Evolutionary conservation across 2,329 filamentous ascomycete genomes (phyloP), one percentile per base, ranked within the genome.

Genomic region (Bipolaris victoriae): DNA sequence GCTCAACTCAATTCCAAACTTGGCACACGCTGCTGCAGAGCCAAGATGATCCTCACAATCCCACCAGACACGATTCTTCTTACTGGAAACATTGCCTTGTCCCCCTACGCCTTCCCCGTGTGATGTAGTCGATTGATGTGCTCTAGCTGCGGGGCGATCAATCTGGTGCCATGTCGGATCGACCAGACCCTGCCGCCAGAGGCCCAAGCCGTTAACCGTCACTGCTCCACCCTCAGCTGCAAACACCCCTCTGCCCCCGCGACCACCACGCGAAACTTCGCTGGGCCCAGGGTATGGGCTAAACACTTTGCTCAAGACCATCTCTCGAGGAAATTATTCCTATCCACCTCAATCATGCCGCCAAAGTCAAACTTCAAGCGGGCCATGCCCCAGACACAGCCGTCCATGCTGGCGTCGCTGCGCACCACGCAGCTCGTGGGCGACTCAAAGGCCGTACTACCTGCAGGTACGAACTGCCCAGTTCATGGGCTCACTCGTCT

Each of bases 371-470:
- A 80, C 68, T 78, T 78, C 70, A 83, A 79, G 73, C 80, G 81
- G 73, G 77, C 75, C 49, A 11, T 70, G 64, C 67, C 72, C 54
- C 57, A 64, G 51, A 53, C 58, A 35, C 63, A 66, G 53, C 58
- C 58, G 41, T 65, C 86, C 76, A 80, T 96, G 67, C 82, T 97
- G 70, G 86, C 87, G 58, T 90, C 91, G 43, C 82, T 98, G 68
- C 90, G 89, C 71, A 88, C 89, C 63, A 90, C 92, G 18, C 87
- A 91, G 76, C 91, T 97, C 82, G 81, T 93, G 57, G 87, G 90
- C 58, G 88, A 91, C 54, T 84, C 86, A 37, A 92, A 91, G 77
- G 86, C 93, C 22, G 84, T 87, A 39, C 83, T 98, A 33, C 94
- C 94, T 62, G 92, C 91, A 76, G 91, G 91, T 92, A 82, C 18